Evolutionary conservation across 208 protist genomes (phyloP), one percentile per base, ranked within the genome.

Genomic region (Acanthamoeba triangularis): DNA sequence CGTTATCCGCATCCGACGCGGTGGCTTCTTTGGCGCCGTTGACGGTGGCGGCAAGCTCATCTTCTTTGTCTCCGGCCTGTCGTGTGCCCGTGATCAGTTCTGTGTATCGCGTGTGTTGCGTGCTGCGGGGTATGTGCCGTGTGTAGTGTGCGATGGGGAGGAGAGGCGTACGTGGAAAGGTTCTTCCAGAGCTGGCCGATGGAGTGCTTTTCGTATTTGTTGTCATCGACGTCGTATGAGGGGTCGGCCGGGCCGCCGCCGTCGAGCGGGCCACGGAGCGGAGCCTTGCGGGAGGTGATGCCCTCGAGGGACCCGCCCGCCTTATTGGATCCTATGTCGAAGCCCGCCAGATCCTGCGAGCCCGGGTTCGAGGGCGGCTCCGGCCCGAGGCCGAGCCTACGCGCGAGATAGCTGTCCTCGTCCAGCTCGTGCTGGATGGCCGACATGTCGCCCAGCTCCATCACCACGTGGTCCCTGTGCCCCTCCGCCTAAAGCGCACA

Each of bases 131-230:
- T 41, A 30, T 28, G 33, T 7, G 30, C 11, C 67, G 11, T 74
- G 67, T 41, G 67, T 10, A 2, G 67, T 41, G 33, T 10, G 67
- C 41, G 67, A 41, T 41, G 37, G 37, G 37, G 37, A 41, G 37
- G 5, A 6, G 11, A 7, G 10, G 44, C 47, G 78, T 87, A 87
- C 78, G 78, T 61, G 25, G 78, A 63, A 11, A 87, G 20, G 33
- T 87, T 87, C 52, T 87, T 87, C 78, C 78, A 92, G 5, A 92
- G 85, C 35, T 92, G 85, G 23, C 54, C 63, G n/a, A 92, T 92
- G 28, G 59, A 30, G 47, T 92, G 85, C 85, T 92, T 92, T 10
- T 74, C 63, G 85, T 92, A 92, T 74, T 92, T 92, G 85, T 92
- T 74, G 28, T 92, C 85, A 28, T 92, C 85, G 20, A 76, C 85